Base-by-base conservation (phyloP, 2,329 filamentous ascomycete genomes). In the Cladosporium oxysporum region DNA sequence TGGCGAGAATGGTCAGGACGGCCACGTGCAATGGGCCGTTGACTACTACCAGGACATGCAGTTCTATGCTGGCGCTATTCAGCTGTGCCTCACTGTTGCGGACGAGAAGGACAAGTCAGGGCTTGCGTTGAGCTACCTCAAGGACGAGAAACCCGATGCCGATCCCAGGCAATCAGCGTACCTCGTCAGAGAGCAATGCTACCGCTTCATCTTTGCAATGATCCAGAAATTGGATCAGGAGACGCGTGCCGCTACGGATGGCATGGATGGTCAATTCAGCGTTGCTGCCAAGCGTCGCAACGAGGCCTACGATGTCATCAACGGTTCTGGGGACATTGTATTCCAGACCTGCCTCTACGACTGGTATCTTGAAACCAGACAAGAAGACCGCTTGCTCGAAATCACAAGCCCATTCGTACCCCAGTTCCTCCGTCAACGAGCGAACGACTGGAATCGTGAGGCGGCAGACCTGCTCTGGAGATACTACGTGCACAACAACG, bases 331-430 rank as follows among this genome's bases (percentile, higher is more conserved):
- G 16, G 95, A 99, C 71, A 92, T 97, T 74, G 91, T 97, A 5
- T 99, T 99, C 81, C 90, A 98, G 76, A 96, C 92, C 68, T 92
- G 92, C 73, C 84, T 99, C n/a, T 99, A 97, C 76, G 93, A 97
- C 74, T 99, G 95, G 94, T 99, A 99, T 78, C 88, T 98, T 70
- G 80, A 85, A 63, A 89, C 93, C 76, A 90, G 91, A 21, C 93
- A 91, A 88, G 90, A 88, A 11, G 92, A 97, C 69, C 90, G 93
- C 16, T 85, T 99, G 31, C 86, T 99, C 37, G 88, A 90, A 41
- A 92, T 95, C 61, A 87, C 93, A 66, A 96, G 93, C 5, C 87
- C 90, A 0, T 93, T 93, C 73, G 92, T 98, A 29, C 86, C 96
- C 50, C 91, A 89, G 2, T 99, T 97, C 76, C 86, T 99, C 2